Base-by-base conservation (phyloP, 305 asterid genomes). In the Fraxinus velutina region DNA sequence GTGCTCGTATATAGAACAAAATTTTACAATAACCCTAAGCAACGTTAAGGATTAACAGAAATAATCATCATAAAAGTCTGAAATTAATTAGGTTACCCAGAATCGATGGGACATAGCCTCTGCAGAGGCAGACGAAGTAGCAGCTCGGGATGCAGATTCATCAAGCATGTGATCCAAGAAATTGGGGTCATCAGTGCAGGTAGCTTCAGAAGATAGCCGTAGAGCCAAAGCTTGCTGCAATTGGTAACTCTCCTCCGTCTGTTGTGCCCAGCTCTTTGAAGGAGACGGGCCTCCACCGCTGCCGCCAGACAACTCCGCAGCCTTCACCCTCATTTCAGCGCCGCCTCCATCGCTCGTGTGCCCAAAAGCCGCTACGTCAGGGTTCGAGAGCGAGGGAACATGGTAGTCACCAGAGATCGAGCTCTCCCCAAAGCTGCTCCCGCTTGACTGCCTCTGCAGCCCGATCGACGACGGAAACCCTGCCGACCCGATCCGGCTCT, bases 171-270 rank as follows among this genome's bases (percentile, higher is more conserved):
- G 95, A 90, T 94, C 94, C 93, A 93, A 87, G 68, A 94, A 92
- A 89, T 94, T 90, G 44, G 98, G 98, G 84, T 96, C 98, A 80
- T 91, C 92, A 2, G 93, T 97, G 79, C 98, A 89, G 0, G 95
- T 84, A 60, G 98, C 98, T 84, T 94, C 98, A 1, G 96, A 86
- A 0, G 98, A 93, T 27, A 96, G 91, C 71, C 98, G 91, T 42
- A 96, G 93, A 78, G 98, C 98, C 89, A 96, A 84, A 12, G 97
- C 97, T 89, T 94, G 85, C 90, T 94, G 99, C 91, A 96, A 82
- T 84, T 91, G 98, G 76, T 96, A 96, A 84, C 98, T 93, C 94
- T 96, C 98, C 87, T 92, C 99, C 81, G 97, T 96, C 89, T 94
- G 98, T 86, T 91, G 99, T 70, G 99, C 98, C 99, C 99, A 96